Base-by-base conservation (phyloP, 106 monocot species). In the Acanthochlamys bracteata region DNA sequence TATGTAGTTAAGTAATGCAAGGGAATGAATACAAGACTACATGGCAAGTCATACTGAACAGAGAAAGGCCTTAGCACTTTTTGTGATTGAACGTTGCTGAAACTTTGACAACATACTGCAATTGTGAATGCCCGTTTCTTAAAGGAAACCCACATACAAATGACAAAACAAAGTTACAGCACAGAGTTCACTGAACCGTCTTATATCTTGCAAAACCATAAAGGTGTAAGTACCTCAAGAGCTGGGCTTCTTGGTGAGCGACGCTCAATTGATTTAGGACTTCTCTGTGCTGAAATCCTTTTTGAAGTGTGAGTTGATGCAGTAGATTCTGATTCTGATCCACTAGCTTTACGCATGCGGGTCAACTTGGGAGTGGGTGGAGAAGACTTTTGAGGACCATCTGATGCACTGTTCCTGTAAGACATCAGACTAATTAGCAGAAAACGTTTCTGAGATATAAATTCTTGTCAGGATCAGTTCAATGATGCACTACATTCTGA, bases 231-330 rank as follows among this genome's bases (percentile, higher is more conserved):
- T 83, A 84, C 84, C 84, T 82, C 89, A 23, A 56, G 47, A 7
- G 45, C 68, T 9, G 73, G 65, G 57, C 76, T 82, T 78, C 49
- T 74, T 7, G 85, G 75, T 13, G 85, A 72, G 11, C 71, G 66
- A 25, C 80, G 74, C 1, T 78, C 78, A 0, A 62, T 27, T 12
- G 49, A 47, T 63, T 75, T 89, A 14, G 78, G 75, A 71, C 80
- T 83, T 26, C 51, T 78, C 20, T 73, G 71, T 24, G 26, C 60
- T 39, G 70, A 60, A 12, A 60, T 49, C 51, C 61, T 83, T 11
- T 49, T 46, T 24, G 73, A 41, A 17, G 65, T 40, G 15, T 55
- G 21, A 7, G 17, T 57, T 4, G 59, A 41, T 41, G 70, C 24
- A 47, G 55, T 2, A 17, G 71, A 70, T 25, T 70, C 66, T 15